Conservation (phyloP, 1,284 basidiomycete species). For the Ganoderma lucidum region DNA sequence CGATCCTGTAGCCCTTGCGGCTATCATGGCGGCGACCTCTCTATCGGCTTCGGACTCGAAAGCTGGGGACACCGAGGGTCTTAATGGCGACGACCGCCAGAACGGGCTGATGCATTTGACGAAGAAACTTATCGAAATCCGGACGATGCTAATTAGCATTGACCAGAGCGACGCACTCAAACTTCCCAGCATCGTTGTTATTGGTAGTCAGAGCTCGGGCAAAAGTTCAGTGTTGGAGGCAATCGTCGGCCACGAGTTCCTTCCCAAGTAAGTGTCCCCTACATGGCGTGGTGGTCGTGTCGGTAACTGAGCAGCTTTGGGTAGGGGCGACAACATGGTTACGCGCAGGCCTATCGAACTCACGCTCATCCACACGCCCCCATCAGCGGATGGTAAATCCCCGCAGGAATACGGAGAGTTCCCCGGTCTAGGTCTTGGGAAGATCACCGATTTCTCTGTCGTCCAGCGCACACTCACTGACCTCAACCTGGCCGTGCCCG, state of each 20-base stretch:
- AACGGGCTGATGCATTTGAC: constrained; percentile 93
- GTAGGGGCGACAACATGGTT: constrained; percentile 98
- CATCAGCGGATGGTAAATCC: constrained; percentile 54
- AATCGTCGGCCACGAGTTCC: constrained; percentile 97
- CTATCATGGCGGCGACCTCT: constrained; percentile 75
- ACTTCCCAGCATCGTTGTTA: constrained; percentile 96
- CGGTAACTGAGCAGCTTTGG: constrained; percentile 18
- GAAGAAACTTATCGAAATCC: constrained; percentile 94
- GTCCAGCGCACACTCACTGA: constrained; percentile 96
- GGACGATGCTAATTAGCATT: constrained; percentile 92
- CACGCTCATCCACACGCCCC: constrained; percentile 92
- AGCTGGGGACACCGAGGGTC: constrained; percentile 47
- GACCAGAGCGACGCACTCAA: constrained; percentile 96
- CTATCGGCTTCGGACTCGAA: constrained; percentile 74
- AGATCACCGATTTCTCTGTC: constrained; percentile 87
- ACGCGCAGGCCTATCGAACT: constrained; percentile 98
- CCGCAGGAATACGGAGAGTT: constrained; percentile 94
- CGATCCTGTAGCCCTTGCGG: constrained; percentile 67
- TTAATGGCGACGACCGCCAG: constrained; percentile 51
- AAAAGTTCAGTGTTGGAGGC: constrained; percentile 98
- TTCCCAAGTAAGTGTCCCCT: constrained; percentile 83
- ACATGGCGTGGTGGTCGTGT: constrained; percentile 20
- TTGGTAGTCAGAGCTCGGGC: constrained; percentile 97
- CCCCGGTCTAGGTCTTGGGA: constrained; percentile 87
- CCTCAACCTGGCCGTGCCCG: constrained; percentile 93